A percentile compares a stretch with the other conserved stretches of the same genome.
phyloP scores from a whole-genome alignment of 2,329 filamentous ascomycete genomes.

The Pseudopithomyces maydicus region DNA sequence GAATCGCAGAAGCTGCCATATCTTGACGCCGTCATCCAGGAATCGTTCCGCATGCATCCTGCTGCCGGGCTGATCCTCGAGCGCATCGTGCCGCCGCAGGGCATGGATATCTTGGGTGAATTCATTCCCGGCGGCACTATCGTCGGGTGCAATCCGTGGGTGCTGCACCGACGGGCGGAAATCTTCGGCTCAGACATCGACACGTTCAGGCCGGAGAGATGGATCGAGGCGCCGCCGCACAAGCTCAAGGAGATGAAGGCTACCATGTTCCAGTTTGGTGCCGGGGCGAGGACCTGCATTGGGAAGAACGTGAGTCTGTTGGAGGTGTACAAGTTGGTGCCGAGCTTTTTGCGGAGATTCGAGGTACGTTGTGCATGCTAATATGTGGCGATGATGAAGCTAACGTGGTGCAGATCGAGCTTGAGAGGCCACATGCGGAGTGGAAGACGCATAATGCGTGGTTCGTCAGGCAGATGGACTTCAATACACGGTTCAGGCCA shows the following conservation, averaged over 20 bases:
- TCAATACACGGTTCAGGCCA: conserved; percentile 50
- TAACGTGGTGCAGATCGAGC: conserved; percentile 39
- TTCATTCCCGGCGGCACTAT: conserved; percentile 72
- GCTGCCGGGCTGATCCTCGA: conserved; percentile 75
- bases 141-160: conserved; percentile 76
- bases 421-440: conserved; percentile 46
- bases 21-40: conserved; percentile 78
- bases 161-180: conserved; percentile 69
- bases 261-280: conserved; percentile 75
- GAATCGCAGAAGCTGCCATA: conserved; percentile 74
- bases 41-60: conserved; percentile 77
- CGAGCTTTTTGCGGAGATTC: conserved; percentile 67
- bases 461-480: conserved; percentile 56
- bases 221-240: conserved; percentile 60
- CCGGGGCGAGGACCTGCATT: conserved; percentile 70
- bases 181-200: conserved; percentile 73
- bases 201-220: conserved; percentile 70
- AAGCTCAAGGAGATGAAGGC: conserved; percentile 70
- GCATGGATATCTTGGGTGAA: conserved; percentile 66
- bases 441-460: conserved; percentile 60
- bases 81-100: conserved; percentile 69
- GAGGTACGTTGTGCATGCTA: conserved; percentile 50
- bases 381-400: neutral
- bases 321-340: conserved; percentile 58
- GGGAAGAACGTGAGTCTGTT: conserved; percentile 60